Evolutionary conservation across 106 monocot species (phyloP), one percentile per base, ranked within the genome.

Genomic region (Dendrobium huoshanense): DNA sequence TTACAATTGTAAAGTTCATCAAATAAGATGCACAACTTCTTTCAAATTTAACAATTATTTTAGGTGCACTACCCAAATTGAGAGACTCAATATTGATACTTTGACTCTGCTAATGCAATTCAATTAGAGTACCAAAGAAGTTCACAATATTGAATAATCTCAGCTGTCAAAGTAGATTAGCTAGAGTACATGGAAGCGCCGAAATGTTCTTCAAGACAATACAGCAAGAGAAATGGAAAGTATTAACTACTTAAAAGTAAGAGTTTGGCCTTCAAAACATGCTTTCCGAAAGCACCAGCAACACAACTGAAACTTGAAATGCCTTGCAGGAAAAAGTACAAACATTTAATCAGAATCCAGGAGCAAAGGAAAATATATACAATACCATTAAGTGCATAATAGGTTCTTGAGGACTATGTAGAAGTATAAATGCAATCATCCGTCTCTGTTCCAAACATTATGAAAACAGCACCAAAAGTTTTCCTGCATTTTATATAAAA

Each of bases 181-280:
- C 94, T 51, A 98, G 91, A 6, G 97, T 94, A 31, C 92, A 85
- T 2, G 98, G 98, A 81, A 98, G 92, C 15, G 89, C 88, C 91
- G 92, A 88, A 29, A 95, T 90, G 42, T 95, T 87, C 82, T 85
- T 86, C 85, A 98, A 78, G 4, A 95, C 82, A 19, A 92, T 88
- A 80, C 95, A 98, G 44, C 88, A 98, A 31, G 98, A 94, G 79
- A 98, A 98, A 0, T 94, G 98, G 80, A 98, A 98, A 24, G 86
- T 81, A 80, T 88, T 79, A 92, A 92, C 73, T 85, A 91, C 18
- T 72, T 84, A 22, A 89, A 73, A 64, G 86, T 81, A 61, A 90
- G 72, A 16, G 75, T 81, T n/a, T 58, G 81, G 2, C 83, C 89
- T 73, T 89, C 82, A 83, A 85, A 92, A 58, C 85, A 84, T n/a